Evolutionary conservation across 2,329 filamentous ascomycete genomes (phyloP).

Genomic region (Ophiostoma montium): DNA sequence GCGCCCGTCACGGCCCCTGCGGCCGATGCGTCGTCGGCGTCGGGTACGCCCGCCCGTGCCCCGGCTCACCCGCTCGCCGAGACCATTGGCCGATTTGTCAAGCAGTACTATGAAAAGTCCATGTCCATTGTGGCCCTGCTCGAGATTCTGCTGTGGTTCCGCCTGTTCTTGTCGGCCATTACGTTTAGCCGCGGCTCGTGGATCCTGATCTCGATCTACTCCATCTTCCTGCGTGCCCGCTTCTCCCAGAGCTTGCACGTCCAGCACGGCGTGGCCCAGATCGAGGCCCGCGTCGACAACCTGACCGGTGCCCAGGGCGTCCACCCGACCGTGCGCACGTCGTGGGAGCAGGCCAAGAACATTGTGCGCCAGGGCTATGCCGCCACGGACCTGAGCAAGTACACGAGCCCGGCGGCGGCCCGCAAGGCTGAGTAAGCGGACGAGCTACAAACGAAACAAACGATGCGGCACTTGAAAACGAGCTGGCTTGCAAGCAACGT

Average conservation of each 20-base stretch:
- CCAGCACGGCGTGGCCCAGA: slow-evolving; percentile 61
- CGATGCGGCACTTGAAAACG: not conserved
- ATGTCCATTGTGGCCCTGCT: slow-evolving; percentile 87
- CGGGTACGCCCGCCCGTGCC: slow-evolving; percentile 32
- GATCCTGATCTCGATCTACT: slow-evolving; percentile 77
- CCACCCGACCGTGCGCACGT: slow-evolving; percentile 62
- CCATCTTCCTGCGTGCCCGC: slow-evolving; percentile 80
- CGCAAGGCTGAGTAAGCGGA: slow-evolving; percentile 40
- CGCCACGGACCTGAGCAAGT: slow-evolving; percentile 64
- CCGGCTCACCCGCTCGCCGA: slow-evolving; percentile 58
- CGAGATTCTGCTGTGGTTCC: slow-evolving; percentile 77
- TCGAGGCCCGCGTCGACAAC: slow-evolving; percentile 65
- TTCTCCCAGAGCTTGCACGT: slow-evolving; percentile 86
- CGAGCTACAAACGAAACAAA: not conserved
- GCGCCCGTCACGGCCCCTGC: slow-evolving; percentile 47
- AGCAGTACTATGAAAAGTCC: slow-evolving; percentile 92
- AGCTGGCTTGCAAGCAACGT: too few species aligned
- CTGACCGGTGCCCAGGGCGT: slow-evolving; percentile 75
- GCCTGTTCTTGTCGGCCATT: slow-evolving; percentile 65
- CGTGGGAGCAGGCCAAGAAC: slow-evolving; percentile 69
- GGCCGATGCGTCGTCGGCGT: slow-evolving; percentile 26
- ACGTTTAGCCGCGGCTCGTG: slow-evolving; percentile 85
- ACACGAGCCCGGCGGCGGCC: slow-evolving; percentile 36
- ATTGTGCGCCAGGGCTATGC: slow-evolving; percentile 60
- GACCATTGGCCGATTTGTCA: slow-evolving; percentile 82